Conservation (phyloP, 2,329 filamentous ascomycete species). For the Aureobasidium sp. region DNA sequence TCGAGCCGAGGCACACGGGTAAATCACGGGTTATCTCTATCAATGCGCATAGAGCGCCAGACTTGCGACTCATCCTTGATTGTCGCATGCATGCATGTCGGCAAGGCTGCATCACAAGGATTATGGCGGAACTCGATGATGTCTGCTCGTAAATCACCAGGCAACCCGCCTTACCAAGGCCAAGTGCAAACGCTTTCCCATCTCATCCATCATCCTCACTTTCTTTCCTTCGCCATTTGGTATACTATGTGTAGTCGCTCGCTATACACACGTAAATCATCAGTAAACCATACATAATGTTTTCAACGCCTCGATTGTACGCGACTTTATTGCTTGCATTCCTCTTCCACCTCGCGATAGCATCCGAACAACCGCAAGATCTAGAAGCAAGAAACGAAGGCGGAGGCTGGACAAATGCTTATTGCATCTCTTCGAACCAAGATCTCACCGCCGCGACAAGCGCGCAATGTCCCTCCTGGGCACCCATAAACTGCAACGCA, state of each 20-base stretch:
- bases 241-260: not conserved
- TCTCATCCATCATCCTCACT: not conserved
- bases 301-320: not conserved
- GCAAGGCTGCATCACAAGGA: constrained; percentile 6
- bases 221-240: not conserved
- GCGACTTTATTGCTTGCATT: not conserved
- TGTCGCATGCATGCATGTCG: not conserved
- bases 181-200: not conserved
- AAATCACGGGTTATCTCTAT: not conserved
- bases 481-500: constrained; percentile 32
- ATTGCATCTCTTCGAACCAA: not conserved
- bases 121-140: not conserved
- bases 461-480: constrained; percentile 27
- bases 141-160: not conserved
- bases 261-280: not conserved
- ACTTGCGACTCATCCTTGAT: not conserved
- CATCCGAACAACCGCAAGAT: not conserved
- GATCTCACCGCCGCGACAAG: constrained; percentile 24
- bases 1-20: constrained; percentile 1
- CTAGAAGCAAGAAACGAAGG: not conserved
- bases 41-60: not conserved
- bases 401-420: not conserved
- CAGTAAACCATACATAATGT: not conserved
- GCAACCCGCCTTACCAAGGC: not conserved
- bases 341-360: too few relatives aligned